Evolutionary conservation across 352 stramenopile genomes (phyloP).

Genomic region (Globisporangium irregulare): DNA sequence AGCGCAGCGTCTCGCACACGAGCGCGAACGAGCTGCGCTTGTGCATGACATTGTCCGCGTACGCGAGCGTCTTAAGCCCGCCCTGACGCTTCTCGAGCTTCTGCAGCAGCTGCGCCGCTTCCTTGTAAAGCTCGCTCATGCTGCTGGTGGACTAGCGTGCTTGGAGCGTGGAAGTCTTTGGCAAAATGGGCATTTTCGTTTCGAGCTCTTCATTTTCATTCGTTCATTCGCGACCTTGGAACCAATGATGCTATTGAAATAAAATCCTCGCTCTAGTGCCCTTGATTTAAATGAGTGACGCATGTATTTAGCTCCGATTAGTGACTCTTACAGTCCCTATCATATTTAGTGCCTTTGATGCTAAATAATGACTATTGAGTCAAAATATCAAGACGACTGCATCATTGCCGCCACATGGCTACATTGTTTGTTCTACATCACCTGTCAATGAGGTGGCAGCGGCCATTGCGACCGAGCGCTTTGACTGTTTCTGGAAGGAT

Average conservation of each 20-base stretch:
- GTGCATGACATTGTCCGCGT: slow-evolving; percentile 74
- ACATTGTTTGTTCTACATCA: slow-evolving; percentile 3
- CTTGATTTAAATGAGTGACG: background rate
- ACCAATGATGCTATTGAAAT: background rate
- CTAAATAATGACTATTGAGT: background rate
- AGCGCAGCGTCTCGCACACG: slow-evolving; percentile 87
- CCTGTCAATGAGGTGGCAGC: slow-evolving; percentile 28
- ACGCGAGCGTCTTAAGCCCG: slow-evolving; percentile 84
- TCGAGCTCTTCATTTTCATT: slow-evolving; percentile 4
- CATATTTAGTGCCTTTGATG: slow-evolving; percentile 2
- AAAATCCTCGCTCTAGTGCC: background rate
- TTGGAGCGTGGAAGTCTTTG: background rate
- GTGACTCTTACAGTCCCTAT: background rate
- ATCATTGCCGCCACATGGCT: slow-evolving; percentile 5
- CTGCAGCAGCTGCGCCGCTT: slow-evolving; percentile 69
- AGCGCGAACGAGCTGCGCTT: slow-evolving; percentile 88
- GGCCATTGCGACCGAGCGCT: slow-evolving; percentile 36
- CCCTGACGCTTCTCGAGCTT: slow-evolving; percentile 76
- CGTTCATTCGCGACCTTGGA: background rate
- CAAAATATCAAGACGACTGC: slow-evolving; percentile 6
- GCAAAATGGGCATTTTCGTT: background rate
- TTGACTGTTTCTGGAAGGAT: slow-evolving; percentile 44
- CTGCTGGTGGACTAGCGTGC: background rate
- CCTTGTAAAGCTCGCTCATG: slow-evolving; percentile 86
- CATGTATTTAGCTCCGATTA: background rate